Base-by-base conservation (phyloP, 176 grass and related monocot genomes). In the Pontederia paniculata region DNA sequence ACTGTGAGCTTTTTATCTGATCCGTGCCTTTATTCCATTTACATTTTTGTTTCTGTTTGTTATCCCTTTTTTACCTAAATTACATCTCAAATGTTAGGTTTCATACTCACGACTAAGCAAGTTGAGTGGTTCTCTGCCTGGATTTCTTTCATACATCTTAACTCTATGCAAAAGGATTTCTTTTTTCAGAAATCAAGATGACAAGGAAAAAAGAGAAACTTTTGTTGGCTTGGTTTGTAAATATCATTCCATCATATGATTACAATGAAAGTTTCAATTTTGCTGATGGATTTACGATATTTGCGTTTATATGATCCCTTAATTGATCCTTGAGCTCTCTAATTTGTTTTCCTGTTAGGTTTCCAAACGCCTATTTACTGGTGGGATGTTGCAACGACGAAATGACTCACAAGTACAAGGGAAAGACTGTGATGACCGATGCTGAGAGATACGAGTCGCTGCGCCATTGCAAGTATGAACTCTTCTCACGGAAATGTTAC, bases 1-100 rank as follows among this genome's bases (percentile, higher is more conserved):
- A 49, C 72, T 74, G 80, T 83, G 65, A 79, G 80, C 25, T 31
- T 31, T 31, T 31, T 31, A 41, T 52, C 22, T 63, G 58, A 31
- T 16, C 5, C 52, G 12, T 28, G 14, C 48, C 8, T 3, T 23
- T 78, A 20, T 64, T 13, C 14, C 13, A 22, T 3, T 66, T 52
- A 10, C 13, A 45, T 10, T 8, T 22, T 16, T 21, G 1, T 9
- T 55, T 10, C 16, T 44, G 1, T 54, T 9, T 23, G 3, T 43
- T 31, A 12, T 12, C 22, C 22, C 20, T 23, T 53, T 2, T 50
- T 44, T 15, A 8, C 22, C 3, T 54, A 31, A 31, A 31, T 31
- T 31, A 2, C 5, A 5, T 31, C 25, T 31, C 25, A 31, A 31
- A 5, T 31, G 2, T 31, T 31, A 31, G 25, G 5, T 31, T 31